These are phyloP conservation scores for Hyaloscypha finlandica DNA, from an alignment of 495 filamentous ascomycete species.

Conservation along the genomic window DNA sequence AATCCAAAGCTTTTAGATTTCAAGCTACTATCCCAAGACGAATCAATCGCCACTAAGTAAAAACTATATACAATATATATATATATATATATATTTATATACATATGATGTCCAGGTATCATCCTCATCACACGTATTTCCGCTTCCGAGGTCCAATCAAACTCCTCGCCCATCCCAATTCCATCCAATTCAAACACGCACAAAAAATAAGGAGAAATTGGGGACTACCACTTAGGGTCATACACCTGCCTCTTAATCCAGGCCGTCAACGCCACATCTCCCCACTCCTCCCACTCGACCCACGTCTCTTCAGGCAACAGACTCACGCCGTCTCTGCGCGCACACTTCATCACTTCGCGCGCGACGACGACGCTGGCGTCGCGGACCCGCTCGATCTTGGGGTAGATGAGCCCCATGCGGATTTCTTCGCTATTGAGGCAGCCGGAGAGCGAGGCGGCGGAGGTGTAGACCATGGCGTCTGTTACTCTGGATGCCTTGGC, in stretches of 20 bases:
- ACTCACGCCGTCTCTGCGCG: conserved; percentile 61
- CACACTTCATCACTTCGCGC: conserved; percentile 89
- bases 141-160: neutral
- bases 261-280: conserved; percentile 71
- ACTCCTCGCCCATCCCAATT: neutral
- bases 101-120: neutral
- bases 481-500: conserved; percentile 86
- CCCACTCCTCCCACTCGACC: conserved; percentile 83
- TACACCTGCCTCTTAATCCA: conserved; percentile 85
- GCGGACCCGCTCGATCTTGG: conserved; percentile 87
- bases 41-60: conserved; percentile 7
- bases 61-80: neutral
- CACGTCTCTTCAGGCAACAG: conserved; percentile 64
- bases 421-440: conserved; percentile 80
- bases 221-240: conserved; percentile 52
- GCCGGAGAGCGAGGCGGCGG: conserved; percentile 76
- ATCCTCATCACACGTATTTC: neutral
- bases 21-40: neutral
- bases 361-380: conserved; percentile 87
- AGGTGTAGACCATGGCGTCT: conserved; percentile 94
- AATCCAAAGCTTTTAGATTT: conserved; percentile 1
- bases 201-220: neutral
- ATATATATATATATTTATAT: neutral
- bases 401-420: conserved; percentile 83
- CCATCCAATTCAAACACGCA: neutral